Evolutionary conservation across 768 basidiomycete species (phyloP).

Genomic region (Boletus rubescentipes): DNA sequence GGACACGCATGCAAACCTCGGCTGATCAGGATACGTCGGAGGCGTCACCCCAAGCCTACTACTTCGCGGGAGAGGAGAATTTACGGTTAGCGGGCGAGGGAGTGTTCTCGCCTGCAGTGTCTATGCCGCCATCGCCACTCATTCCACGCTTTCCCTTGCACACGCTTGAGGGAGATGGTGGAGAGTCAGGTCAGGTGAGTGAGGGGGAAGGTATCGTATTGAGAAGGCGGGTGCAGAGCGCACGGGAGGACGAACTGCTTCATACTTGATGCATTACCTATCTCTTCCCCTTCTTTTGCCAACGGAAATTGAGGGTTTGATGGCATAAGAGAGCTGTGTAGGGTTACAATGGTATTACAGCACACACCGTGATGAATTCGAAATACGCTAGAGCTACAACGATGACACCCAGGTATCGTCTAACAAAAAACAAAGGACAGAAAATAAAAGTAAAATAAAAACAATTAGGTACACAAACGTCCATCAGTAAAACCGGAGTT

Average conservation of each 20-base stretch:
- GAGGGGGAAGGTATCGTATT: conserved; percentile 17
- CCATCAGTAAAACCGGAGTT: conserved; percentile 63
- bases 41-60: conserved; percentile 43
- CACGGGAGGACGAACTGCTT: background rate
- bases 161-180: conserved; percentile 11
- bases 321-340: conserved; percentile 8
- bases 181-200: conserved; percentile 2
- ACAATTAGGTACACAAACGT: background rate
- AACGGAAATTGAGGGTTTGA: background rate
- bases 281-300: background rate
- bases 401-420: conserved; percentile 8
- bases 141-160: conserved; percentile 38
- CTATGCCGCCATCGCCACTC: conserved; percentile 64
- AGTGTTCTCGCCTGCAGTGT: conserved; percentile 70
- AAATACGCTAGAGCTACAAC: conserved; percentile 29
- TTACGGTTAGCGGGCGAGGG: conserved; percentile 66
- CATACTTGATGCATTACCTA: conserved; percentile 5
- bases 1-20: background rate
- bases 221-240: conserved; percentile 21
- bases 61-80: conserved; percentile 51
- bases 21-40: background rate
- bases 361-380: conserved; percentile 9
- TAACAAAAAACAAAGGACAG: background rate
- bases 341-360: conserved; percentile 17
- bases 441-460: background rate